Percentiles rank a stretch among this genome's conserved stretches.
These are phyloP conservation scores for Pelargonium fulgidum DNA, from an alignment of 441 rosid genomes.

Conservation along the genomic window DNA sequence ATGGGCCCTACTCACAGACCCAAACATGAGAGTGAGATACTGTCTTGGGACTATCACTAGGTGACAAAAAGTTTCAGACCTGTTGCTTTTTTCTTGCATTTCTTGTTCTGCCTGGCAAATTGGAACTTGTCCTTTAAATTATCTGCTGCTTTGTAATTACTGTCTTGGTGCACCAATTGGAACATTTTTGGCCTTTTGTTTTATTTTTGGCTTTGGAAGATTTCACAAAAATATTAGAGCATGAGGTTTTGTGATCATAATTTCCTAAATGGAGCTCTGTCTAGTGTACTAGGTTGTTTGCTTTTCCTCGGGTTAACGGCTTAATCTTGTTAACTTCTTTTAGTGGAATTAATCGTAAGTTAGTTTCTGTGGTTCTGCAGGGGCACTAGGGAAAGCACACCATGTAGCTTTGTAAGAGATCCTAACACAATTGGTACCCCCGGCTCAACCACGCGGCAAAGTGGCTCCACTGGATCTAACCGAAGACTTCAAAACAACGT, in stretches of 20 bases:
- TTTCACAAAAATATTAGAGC: neutral
- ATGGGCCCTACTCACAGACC: slow-evolving; percentile 41
- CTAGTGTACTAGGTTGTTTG: no score
- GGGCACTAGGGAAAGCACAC: slow-evolving; percentile 53
- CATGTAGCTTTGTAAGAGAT: slow-evolving; percentile 42
- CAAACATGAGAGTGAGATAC: slow-evolving; percentile 33
- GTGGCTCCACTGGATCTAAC: slow-evolving; percentile 19
- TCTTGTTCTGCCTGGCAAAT: slow-evolving; percentile 18
- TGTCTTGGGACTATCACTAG: slow-evolving; percentile 26
- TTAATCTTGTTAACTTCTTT: neutral
- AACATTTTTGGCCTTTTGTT: neutral
- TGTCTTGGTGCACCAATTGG: neutral
- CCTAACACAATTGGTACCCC: slow-evolving; percentile 29
- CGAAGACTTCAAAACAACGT: slow-evolving; percentile 20
- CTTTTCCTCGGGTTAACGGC: no score
- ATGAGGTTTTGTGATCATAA: neutral
- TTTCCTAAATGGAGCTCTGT: neutral
- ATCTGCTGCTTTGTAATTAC: slow-evolving; percentile 14
- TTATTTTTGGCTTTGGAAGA: no score
- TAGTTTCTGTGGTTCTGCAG: slow-evolving; percentile 27
- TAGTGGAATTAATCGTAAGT: neutral
- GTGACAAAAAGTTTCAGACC: slow-evolving; percentile 26
- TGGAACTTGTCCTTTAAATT: slow-evolving; percentile 21
- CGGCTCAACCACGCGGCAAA: slow-evolving; percentile 40
- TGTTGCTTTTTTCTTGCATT: slow-evolving; percentile 18